Percentiles rank a stretch among this genome's conserved stretches.
phyloP scores from a whole-genome alignment of 805 yeast genomes.

The Candida broadrunensis region DNA sequence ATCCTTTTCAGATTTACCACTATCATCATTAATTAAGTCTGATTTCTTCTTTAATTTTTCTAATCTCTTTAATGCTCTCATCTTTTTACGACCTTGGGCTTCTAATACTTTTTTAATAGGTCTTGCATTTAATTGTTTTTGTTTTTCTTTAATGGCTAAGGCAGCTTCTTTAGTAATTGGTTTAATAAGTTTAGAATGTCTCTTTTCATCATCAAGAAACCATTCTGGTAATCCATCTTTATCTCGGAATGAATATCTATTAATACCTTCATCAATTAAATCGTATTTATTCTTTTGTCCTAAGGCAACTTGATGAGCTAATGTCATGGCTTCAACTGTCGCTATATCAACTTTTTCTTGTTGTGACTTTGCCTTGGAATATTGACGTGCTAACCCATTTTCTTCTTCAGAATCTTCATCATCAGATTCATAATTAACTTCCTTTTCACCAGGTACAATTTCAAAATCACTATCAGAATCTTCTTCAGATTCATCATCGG shows the following conservation, averaged over 20 bases:
- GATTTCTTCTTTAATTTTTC: slow-evolving; percentile 92
- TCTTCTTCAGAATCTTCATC: slow-evolving; percentile 50
- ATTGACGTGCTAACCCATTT: slow-evolving; percentile 33
- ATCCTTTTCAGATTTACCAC: slow-evolving; percentile 84
- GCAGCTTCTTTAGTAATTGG: slow-evolving; percentile 90
- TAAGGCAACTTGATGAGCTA: slow-evolving; percentile 92
- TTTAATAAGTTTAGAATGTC: slow-evolving; percentile 78
- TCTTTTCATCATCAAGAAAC: slow-evolving; percentile 91
- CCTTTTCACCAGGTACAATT: slow-evolving; percentile 31
- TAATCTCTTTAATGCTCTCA: slow-evolving; percentile 83
- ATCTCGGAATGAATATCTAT: slow-evolving; percentile 89
- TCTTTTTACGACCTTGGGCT: slow-evolving; percentile 93
- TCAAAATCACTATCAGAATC: slow-evolving; percentile 44
- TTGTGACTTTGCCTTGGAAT: slow-evolving; percentile 46
- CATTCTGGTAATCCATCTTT: slow-evolving; percentile 91
- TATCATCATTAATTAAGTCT: slow-evolving; percentile 85
- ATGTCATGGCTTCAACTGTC: slow-evolving; percentile 95
- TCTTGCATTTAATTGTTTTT: slow-evolving; percentile 78
- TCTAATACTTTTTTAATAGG: slow-evolving; percentile 99
- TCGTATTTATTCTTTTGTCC: slow-evolving; percentile 86
- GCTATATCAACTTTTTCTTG: slow-evolving; percentile 74
- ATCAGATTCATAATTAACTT: slow-evolving; percentile 17
- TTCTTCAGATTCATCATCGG: slow-evolving; percentile 38
- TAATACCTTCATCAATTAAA: slow-evolving; percentile 87
- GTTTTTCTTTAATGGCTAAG: slow-evolving; percentile 40